Percentiles rank a stretch among this genome's conserved stretches.
These are phyloP conservation scores for Lepidium didymum DNA, from an alignment of 345 rosid species.

Conservation along the genomic window DNA sequence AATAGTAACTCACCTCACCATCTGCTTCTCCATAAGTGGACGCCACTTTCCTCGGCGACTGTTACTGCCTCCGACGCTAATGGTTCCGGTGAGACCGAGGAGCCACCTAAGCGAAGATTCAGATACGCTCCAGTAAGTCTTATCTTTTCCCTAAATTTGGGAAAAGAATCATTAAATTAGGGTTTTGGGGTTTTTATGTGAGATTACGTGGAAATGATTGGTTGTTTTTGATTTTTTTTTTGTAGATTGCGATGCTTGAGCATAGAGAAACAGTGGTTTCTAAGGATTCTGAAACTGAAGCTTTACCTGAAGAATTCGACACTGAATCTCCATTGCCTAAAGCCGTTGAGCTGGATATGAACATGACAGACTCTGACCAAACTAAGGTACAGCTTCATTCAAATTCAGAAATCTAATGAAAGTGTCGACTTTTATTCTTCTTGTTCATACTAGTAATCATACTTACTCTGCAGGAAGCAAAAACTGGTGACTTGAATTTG, in stretches of 20 bases:
- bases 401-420: neutral
- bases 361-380: constrained; percentile 22
- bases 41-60: constrained; percentile 49
- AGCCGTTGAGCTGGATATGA: constrained; percentile 31
- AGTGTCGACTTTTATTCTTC: neutral
- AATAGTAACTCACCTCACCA: constrained; percentile 32
- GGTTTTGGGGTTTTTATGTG: neutral
- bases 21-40: constrained; percentile 89
- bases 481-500: constrained; percentile 40
- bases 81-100: constrained; percentile 42
- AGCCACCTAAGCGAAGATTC: constrained; percentile 65
- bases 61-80: constrained; percentile 27
- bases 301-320: constrained; percentile 24
- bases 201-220: neutral
- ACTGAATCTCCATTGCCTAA: constrained; percentile 26
- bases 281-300: constrained; percentile 40
- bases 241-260: constrained; percentile 66
- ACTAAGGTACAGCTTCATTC: constrained; percentile 8
- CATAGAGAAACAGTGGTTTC: constrained; percentile 39
- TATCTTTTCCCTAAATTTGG: neutral
- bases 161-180: neutral
- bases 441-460: neutral
- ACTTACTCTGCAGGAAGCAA: constrained; percentile 41
- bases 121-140: constrained; percentile 85
- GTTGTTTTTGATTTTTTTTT: neutral